phyloP scores from a whole-genome alignment of 768 basidiomycete genomes.

The Candolleomyces aberdarensis region DNA sequence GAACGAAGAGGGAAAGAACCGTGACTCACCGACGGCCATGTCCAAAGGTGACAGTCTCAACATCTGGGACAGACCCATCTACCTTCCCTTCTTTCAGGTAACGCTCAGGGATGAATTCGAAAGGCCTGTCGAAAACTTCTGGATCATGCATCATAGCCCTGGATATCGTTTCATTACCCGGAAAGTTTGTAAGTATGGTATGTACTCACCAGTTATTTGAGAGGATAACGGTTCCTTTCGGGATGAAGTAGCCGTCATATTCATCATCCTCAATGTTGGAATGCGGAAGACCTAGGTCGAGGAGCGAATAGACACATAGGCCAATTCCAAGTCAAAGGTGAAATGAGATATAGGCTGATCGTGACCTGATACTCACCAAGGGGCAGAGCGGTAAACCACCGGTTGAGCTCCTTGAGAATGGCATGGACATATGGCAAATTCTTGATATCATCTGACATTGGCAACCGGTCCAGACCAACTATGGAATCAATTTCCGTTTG shows the following conservation, averaged over 20 bases:
- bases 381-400: slow-evolving; percentile 15
- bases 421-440: slow-evolving; percentile 33
- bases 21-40: not conserved
- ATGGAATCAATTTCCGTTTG: slow-evolving; percentile 23
- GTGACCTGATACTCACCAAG: not conserved
- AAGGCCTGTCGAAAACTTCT: not conserved
- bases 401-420: slow-evolving; percentile 25
- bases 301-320: not conserved
- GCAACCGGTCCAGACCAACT: slow-evolving; percentile 15
- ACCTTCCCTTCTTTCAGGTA: slow-evolving; percentile 6
- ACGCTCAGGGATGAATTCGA: slow-evolving; percentile 5
- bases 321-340: no score
- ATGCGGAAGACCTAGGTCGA: slow-evolving; percentile 1
- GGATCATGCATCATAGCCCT: slow-evolving; percentile 5
- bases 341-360: no score
- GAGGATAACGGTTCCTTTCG: slow-evolving; percentile 13
- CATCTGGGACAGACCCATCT: not conserved
- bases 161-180: not conserved
- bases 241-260: slow-evolving; percentile 12
- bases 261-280: slow-evolving; percentile 5
- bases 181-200: not conserved
- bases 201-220: slow-evolving; percentile 12
- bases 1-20: no score
- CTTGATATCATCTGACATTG: not conserved
- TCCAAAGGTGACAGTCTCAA: not conserved